These are phyloP conservation scores for Delonix regia DNA, from an alignment of 306 rosid genomes.

Conservation along the genomic window DNA sequence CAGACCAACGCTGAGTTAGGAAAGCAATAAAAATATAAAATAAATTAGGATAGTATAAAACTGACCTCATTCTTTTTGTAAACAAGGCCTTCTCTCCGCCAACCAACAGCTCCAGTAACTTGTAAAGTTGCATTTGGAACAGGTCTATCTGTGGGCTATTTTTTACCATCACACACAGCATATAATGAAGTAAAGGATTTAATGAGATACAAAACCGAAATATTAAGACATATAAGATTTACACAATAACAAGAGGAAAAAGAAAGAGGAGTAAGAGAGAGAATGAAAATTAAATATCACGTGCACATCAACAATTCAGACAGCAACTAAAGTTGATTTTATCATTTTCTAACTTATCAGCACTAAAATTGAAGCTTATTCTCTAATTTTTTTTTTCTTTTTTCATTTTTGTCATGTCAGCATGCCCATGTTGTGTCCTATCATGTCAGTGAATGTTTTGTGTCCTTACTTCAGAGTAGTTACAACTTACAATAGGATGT, in stretches of 20 bases:
- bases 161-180: constrained; percentile 14
- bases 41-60: constrained; percentile 3
- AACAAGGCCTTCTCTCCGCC: constrained; percentile 93
- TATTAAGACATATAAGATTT: neutral
- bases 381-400: too few species aligned
- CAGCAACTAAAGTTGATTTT: neutral
- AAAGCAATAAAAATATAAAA: constrained; percentile 17
- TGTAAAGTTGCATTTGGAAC: constrained; percentile 94
- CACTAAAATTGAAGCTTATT: too few species aligned
- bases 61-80: constrained; percentile 89
- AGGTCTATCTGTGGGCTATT: constrained; percentile 73
- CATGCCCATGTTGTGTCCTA: constrained; percentile 18
- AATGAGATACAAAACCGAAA: constrained; percentile 6
- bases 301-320: neutral
- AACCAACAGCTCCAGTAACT: constrained; percentile 96
- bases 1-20: constrained; percentile 15
- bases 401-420: neutral
- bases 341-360: neutral
- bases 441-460: neutral
- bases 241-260: neutral
- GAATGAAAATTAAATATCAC: neutral
- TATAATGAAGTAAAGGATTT: constrained; percentile 22
- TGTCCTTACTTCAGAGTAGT: constrained; percentile 22
- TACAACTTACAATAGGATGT: constrained; percentile 2
- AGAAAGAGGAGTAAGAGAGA: neutral